Evolutionary conservation across 139 green algal genomes (phyloP), one percentile per base, ranked within the genome.

Genomic region (Penium margaritaceum): DNA sequence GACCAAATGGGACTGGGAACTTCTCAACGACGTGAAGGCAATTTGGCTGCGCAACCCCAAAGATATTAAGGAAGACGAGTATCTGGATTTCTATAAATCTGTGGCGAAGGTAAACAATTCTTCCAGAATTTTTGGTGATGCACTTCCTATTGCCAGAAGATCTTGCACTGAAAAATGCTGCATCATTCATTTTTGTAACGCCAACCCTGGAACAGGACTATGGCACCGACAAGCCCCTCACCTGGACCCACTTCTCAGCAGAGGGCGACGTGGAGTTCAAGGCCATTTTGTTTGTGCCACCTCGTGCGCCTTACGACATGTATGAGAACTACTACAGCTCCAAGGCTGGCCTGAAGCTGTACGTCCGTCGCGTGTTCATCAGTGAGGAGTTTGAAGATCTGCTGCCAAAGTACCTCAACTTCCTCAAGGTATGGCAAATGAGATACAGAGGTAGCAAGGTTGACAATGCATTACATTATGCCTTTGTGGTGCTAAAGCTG

Each of bases 181-280:
- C 46, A 5, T 4, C 46, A 30, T 1, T 32, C 46, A 21, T 6
- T n/a, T n/a, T 0, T n/a, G 7, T 4, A 21, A 21, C 17, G 1
- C 17, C 3, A n/a, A 5, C 51, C 1, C 51, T 19, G n/a, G 5
- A 32, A 21, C 70, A 77, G 63, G 71, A 78, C 27, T 64, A 74
- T 35, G 39, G 32, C 24, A 24, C 61, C 5, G 86, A 92, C 15
- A 78, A 87, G 14, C 89, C 89, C 14, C 64, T 97, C 55, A 63
- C 85, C n/a, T 87, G 90, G 79, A 76, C 89, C 35, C 94, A 98
- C 84, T 98, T 98, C 90, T 90, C 89, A 51, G 94, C 93, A 0
- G 94, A 98, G 86, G 94, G 94, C 6, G 94, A 99, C 57, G 90
- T 99, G 27, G 94, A 99, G 87, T 99, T 99, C 90, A 90, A 89